A percentile compares a stretch with the other conserved stretches of the same genome.
These are phyloP conservation scores for Wallacemonas sp. DNA, from an alignment of 208 protist species.

Conservation along the genomic window DNA sequence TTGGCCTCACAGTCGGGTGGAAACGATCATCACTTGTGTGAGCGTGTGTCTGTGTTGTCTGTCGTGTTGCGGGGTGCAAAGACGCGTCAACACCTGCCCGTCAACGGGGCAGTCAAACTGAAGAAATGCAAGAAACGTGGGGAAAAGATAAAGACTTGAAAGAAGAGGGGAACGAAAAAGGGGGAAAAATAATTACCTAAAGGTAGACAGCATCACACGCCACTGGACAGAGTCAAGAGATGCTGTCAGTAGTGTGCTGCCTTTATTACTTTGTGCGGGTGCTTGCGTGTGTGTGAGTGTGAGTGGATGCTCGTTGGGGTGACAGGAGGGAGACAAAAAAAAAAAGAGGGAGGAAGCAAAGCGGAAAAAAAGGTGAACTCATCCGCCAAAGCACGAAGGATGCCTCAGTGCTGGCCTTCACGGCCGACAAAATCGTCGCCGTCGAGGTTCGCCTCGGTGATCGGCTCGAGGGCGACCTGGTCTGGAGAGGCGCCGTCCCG, in stretches of 20 bases:
- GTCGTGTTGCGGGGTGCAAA: too few species aligned
- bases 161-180: not conserved
- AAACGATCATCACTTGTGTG: too few species aligned
- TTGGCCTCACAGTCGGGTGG: too few species aligned
- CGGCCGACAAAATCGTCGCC: slow-evolving; percentile 3
- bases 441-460: not conserved
- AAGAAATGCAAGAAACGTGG: slow-evolving; percentile 4
- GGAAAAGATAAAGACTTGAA: slow-evolving; percentile 6
- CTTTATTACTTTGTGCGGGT: too few species aligned
- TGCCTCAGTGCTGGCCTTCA: not conserved
- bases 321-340: not conserved
- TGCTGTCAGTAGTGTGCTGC: too few species aligned
- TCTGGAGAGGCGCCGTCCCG: not conserved
- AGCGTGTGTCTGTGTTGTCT: too few species aligned
- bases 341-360: not conserved
- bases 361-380: not conserved
- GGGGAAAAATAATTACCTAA: slow-evolving; percentile 1
- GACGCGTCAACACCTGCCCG: too few species aligned
- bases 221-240: too few species aligned
- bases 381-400: not conserved
- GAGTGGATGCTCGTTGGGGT: too few species aligned
- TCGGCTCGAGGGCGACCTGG: not conserved
- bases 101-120: not conserved
- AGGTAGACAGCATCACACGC: too few species aligned
- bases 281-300: too few species aligned